A percentile compares a stretch with the other conserved stretches of the same genome.
Evolutionary conservation across 2,329 filamentous ascomycete genomes (phyloP).

Genomic region (Pochonia chlamydosporia): DNA sequence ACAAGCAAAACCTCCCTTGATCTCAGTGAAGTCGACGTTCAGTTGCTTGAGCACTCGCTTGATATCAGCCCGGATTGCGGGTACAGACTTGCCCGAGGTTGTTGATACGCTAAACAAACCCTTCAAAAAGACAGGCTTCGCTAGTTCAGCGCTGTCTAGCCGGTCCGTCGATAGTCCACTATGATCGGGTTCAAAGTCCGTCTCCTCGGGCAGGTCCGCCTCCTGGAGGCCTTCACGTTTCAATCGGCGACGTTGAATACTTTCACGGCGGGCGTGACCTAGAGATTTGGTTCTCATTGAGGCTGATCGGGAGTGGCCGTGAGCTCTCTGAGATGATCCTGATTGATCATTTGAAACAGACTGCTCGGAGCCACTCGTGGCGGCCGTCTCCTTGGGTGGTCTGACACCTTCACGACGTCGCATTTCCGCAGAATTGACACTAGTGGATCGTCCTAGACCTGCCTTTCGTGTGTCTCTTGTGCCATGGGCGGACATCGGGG

Average conservation of each 20-base stretch:
- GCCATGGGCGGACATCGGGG: constrained; percentile 58
- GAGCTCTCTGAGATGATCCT: constrained; percentile 45
- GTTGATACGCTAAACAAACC: constrained; percentile 96
- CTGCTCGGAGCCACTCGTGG: constrained; percentile 75
- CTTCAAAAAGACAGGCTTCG: constrained; percentile 93
- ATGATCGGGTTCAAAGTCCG: constrained; percentile 68
- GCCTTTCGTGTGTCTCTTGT: constrained; percentile 54
- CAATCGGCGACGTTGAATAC: constrained; percentile 79
- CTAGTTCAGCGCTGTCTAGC: constrained; percentile 65
- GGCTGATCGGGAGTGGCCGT: constrained; percentile 50
- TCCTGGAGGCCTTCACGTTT: constrained; percentile 67
- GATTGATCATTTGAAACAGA: constrained; percentile 53
- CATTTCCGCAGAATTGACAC: constrained; percentile 83
- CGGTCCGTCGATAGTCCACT: constrained; percentile 57
- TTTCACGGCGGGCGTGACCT: constrained; percentile 83
- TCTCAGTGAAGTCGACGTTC: constrained; percentile 86
- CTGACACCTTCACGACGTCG: constrained; percentile 52
- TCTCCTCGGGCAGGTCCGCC: constrained; percentile 84
- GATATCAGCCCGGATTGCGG: constrained; percentile 81
- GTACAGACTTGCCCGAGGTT: constrained; percentile 84
- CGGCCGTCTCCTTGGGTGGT: constrained; percentile 58
- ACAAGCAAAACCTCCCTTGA: constrained; percentile 89
- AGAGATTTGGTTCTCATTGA: constrained; percentile 78
- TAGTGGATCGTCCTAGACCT: constrained; percentile 75
- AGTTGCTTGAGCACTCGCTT: constrained; percentile 84